Conservation (phyloP, 805 yeast genomes). For the Nakazawaea pomicola region DNA sequence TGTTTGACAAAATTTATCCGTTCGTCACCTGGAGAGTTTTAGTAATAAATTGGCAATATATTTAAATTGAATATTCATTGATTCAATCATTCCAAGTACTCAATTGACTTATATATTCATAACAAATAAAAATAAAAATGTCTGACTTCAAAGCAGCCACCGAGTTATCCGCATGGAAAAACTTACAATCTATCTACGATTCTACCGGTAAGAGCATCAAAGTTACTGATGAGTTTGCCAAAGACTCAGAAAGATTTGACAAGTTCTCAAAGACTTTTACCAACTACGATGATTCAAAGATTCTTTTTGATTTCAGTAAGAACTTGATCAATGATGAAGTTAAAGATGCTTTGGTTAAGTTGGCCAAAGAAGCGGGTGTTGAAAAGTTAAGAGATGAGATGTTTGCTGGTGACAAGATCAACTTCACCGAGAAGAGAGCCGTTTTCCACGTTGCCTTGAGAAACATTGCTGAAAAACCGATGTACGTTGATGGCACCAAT, state of each 20-base stretch:
- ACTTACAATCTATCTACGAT: slow-evolving; percentile 68
- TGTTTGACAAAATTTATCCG: too few species aligned
- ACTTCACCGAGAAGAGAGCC: slow-evolving; percentile 94
- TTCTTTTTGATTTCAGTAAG: slow-evolving; percentile 93
- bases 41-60: too few species aligned
- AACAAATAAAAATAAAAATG: slow-evolving; percentile 9
- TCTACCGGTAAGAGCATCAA: slow-evolving; percentile 63
- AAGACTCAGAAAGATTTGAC: slow-evolving; percentile 69
- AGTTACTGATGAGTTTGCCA: slow-evolving; percentile 71
- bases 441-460: slow-evolving; percentile 96
- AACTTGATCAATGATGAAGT: slow-evolving; percentile 87
- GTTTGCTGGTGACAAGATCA: slow-evolving; percentile 92
- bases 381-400: slow-evolving; percentile 83
- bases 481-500: slow-evolving; percentile 85
- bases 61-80: too few species aligned
- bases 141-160: slow-evolving; percentile 55
- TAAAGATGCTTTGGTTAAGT: slow-evolving; percentile 55
- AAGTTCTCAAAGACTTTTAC: slow-evolving; percentile 73
- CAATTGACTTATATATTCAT: not conserved
- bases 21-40: too few species aligned
- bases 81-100: too few species aligned
- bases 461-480: slow-evolving; percentile 79
- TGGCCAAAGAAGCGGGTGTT: slow-evolving; percentile 89
- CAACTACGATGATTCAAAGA: slow-evolving; percentile 84
- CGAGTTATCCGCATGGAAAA: slow-evolving; percentile 81